phyloP scores from a whole-genome alignment of 495 filamentous ascomycete genomes.

The Staphylotrichum tortipilum region DNA sequence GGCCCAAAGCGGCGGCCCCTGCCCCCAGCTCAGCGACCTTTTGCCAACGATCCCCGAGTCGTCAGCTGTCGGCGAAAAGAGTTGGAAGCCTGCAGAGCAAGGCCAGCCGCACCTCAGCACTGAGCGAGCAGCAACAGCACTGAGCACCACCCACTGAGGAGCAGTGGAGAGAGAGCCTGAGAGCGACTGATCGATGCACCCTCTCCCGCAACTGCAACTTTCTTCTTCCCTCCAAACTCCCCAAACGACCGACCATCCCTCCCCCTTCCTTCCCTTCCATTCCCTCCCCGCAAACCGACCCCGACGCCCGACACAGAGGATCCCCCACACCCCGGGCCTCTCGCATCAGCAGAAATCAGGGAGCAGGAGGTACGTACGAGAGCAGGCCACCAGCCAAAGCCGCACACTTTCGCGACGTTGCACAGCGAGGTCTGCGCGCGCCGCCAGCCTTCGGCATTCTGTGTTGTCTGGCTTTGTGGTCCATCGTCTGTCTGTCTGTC shows the following conservation, averaged over 20 bases:
- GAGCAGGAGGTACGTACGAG: conserved; percentile 17
- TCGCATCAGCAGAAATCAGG: conserved; percentile 4
- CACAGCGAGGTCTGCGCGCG: conserved; percentile 7
- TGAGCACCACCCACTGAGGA: no score
- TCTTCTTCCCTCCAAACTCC: background rate
- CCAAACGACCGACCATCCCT: conserved; percentile 4
- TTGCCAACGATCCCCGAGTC: conserved; percentile 17
- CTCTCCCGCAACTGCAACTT: conserved; percentile 9
- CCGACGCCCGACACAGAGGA: conserved; percentile 7
- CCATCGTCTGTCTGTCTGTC: no score
- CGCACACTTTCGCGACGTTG: conserved; percentile 1
- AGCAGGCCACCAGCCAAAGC: no score
- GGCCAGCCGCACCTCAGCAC: conserved; percentile 24
- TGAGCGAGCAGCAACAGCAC: no score
- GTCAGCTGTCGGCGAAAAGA: conserved; percentile 16
- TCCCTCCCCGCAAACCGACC: no score
- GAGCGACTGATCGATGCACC: no score
- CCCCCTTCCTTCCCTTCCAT: background rate
- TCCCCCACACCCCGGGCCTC: conserved; percentile 7
- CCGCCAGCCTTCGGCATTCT: conserved; percentile 9
- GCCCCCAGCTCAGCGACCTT: conserved; percentile 15
- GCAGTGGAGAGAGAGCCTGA: no score
- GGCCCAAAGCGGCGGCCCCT: conserved; percentile 10
- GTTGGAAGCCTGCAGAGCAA: no score
- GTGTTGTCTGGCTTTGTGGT: no score